Evolutionary conservation across 768 basidiomycete genomes (phyloP), one percentile per base, ranked within the genome.

Genomic region (Leccinum boreale): DNA sequence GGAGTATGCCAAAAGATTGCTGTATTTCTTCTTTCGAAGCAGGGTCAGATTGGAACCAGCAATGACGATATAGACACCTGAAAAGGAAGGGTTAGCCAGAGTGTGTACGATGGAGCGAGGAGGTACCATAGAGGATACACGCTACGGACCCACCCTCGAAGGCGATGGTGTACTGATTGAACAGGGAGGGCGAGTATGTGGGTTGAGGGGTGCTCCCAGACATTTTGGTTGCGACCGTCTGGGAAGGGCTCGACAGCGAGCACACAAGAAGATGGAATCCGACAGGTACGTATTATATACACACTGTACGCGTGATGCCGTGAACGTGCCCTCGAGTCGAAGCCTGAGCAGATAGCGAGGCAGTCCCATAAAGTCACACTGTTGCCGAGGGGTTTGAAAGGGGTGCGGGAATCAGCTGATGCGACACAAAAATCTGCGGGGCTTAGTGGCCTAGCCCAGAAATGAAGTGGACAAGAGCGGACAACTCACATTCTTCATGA

Each of bases 71-170:
- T 66, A 67, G 23, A 58, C 23, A 33, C 67, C 67, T 67, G 2
- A 1, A 11, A 9, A n/a, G 5, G 17, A 15, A 1, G 28, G 4
- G 44, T 52, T 6, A 54, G 44, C n/a, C 6, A 6, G 12, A 29
- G 11, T 10, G 8, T 8, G 9, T 3, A 31, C 31, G 24, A 29
- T 2, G 3, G 21, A 12, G 0, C 9, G 15, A 31, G 28, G 21
- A 8, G 42, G 42, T 55, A 51, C 66, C 66, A 58, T 39, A 69
- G 33, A 67, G 62, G 7, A 69, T 51, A 1, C 60, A 60, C 9
- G 62, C 65, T 2, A 69, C 21, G 12, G 62, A 61, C 36, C 49
- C 58, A 46, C 67, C 67, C 49, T 67, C 62, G 39, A 69, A 58
- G 4, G 62, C 65, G 5, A 69, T 62, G 42, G 60, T 67, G 29